Evolutionary conservation across 2,329 filamentous ascomycete genomes (phyloP), one percentile per base, ranked within the genome.

Genomic region (Ramularia collo-cygni): DNA sequence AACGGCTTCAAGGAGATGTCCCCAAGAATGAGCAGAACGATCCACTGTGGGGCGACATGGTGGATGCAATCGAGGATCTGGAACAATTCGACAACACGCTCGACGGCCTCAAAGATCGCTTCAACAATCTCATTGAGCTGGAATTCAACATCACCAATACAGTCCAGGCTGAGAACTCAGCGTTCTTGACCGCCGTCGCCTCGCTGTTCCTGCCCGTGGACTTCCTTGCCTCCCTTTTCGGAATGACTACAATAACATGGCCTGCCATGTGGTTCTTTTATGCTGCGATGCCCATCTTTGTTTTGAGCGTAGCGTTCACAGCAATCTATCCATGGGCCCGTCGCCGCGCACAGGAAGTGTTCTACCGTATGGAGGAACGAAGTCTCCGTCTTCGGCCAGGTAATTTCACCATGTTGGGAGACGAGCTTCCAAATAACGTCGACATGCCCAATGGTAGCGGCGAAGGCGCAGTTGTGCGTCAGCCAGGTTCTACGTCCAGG

Each of bases 61-160:
- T 59, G 30, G 57, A 64, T 38, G 50, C 56, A 2, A 52, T 60
- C 1, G 61, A 64, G 16, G 60, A 64, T 35, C 50, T 64, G 5
- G 59, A 57, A 9, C 61, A 63, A 19, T 61, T 55, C 39, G 56
- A 61, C 28, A 51, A 51, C 26, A 55, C 57, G 2, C 48, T 63
- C 18, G 57, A 61, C 28, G 51, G 53, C 3, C 44, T 62, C 10
- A 62, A 60, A 43, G 60, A 63, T 40, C 57, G 59, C 26, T 62
- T 62, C 48, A 60, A 58, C 53, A 63, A 63, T 38, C 48, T 63
- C 10, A 60, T 63, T 36, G 60, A 62, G 32, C 56, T 63, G n/a
- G 61, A 64, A 32, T 63, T 64, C 55, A 64, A 63, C 44, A 62
- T 63, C 30, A 55, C 58, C 33, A 63, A 58, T 35, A 56, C 59